A percentile compares a stretch with the other conserved stretches of the same genome.
Evolutionary conservation across 2,329 filamentous ascomycete species (phyloP).

Genomic region (Sclerotinia sclerotiorum): DNA sequence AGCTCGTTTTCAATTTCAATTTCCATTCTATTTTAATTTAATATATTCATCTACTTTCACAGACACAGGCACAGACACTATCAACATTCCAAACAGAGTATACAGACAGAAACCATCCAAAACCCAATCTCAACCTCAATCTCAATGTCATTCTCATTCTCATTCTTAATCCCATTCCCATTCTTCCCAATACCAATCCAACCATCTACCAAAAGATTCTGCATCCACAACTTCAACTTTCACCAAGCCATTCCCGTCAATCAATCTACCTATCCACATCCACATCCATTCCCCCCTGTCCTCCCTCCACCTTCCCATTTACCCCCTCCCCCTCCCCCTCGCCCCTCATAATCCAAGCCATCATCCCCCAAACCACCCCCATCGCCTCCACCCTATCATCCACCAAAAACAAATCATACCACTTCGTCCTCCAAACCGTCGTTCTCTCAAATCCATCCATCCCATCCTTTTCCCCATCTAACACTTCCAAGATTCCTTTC

Average conservation of each 20-base stretch:
- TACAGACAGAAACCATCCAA: background rate
- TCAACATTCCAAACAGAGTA: background rate
- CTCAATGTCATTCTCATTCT: no score
- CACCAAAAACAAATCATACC: slow-evolving; percentile 59
- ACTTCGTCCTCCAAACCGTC: slow-evolving; percentile 57
- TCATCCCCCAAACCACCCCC: slow-evolving; percentile 58
- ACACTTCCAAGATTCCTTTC: slow-evolving; percentile 50
- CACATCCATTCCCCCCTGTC: slow-evolving; percentile 31
- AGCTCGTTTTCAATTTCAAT: no score
- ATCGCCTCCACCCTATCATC: slow-evolving; percentile 58
- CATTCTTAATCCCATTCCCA: no score
- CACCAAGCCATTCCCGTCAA: background rate
- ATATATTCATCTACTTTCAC: background rate
- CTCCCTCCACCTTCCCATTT: slow-evolving; percentile 5
- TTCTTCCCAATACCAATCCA: background rate
- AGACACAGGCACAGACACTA: no score
- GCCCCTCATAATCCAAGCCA: slow-evolving; percentile 58
- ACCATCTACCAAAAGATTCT: background rate
- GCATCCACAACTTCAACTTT: background rate
- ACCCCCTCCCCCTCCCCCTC: slow-evolving; percentile 19
- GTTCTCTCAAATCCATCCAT: slow-evolving; percentile 43
- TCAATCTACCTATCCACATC: background rate
- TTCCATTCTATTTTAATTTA: background rate
- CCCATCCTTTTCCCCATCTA: slow-evolving; percentile 51
- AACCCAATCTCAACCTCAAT: no score